Base-by-base conservation (phyloP, 2,329 filamentous ascomycete genomes). In the Coniochaeta sp. region DNA sequence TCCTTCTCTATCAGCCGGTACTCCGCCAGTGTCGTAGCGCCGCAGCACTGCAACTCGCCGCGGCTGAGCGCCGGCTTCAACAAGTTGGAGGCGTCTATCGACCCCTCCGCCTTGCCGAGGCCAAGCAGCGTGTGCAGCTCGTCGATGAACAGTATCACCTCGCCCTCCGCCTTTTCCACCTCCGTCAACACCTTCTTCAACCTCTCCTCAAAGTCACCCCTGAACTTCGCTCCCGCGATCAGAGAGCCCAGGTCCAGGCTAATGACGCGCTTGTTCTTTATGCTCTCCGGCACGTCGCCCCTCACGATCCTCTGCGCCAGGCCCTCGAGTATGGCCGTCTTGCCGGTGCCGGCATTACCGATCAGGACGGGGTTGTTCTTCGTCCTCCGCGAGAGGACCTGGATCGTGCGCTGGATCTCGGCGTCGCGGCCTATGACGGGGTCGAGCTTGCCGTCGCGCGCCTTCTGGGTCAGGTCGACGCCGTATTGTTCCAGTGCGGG, bases 331-430 rank as follows among this genome's bases (percentile, higher is more conserved):
- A 96, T 89, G 1, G 92, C 91, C 6, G 92, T 97, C 72, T 97
- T 97, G 55, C 92, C 92, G 0, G 90, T 95, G 58, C 91, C 92
- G 8, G 91, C 89, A 46, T 84, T 85, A 55, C 92, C 92, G 53
- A 96, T 96, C n/a, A 96, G 73, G 1, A 96, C 91, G 0, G 92
- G 92, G 58, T 95, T 95, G 63, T 96, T 97, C 70, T 97, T 97
- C 7, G 94, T 97, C 55, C 94, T 79, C 56, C 94, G 78, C 14
- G 91, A 96, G 1, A 99, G 72, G 10, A 99, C 87, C 63, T 97
- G 94, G 54, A 97, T 96, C 0, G 91, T 96, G 48, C 94, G 79
- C 63, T 96, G 89, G 50, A 97, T 96, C 66, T 96, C 94, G 5
- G 82, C 76, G 61, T 96, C 91, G 66, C 94, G 81, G 18, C 94